Conservation (phyloP, 208 protist species). For the Trypanosoma avium region DNA sequence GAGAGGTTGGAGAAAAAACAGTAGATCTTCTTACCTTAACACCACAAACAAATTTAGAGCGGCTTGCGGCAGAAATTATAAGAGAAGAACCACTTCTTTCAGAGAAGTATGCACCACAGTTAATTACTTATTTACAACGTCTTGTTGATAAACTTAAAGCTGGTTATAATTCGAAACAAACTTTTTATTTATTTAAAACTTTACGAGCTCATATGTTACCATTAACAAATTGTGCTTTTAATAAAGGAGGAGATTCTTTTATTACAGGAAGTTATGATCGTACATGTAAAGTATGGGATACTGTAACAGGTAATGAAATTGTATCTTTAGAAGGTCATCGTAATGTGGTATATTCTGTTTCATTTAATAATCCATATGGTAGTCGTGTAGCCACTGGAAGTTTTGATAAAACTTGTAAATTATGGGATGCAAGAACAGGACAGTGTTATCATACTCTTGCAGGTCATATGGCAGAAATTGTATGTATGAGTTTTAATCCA, state of each 20-base stretch:
- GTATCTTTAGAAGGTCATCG: slow-evolving; percentile 94
- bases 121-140: slow-evolving; percentile 82
- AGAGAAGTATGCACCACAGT: slow-evolving; percentile 65
- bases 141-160: slow-evolving; percentile 86
- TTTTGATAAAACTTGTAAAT: slow-evolving; percentile 96
- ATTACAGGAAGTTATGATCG: slow-evolving; percentile 96
- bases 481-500: slow-evolving; percentile 95
- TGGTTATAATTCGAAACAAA: slow-evolving; percentile 69
- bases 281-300: slow-evolving; percentile 96
- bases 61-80: slow-evolving; percentile 82
- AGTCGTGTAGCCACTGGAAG: slow-evolving; percentile 94
- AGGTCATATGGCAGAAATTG: slow-evolving; percentile 95
- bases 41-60: slow-evolving; percentile 82
- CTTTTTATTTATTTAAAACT: slow-evolving; percentile 94
- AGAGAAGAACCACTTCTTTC: slow-evolving; percentile 89
- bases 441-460: slow-evolving; percentile 89
- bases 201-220: slow-evolving; percentile 95
- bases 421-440: slow-evolving; percentile 92
- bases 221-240: slow-evolving; percentile 97
- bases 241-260: slow-evolving; percentile 94
- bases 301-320: slow-evolving; percentile 90
- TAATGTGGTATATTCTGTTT: slow-evolving; percentile 95
- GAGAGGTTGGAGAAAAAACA: slow-evolving; percentile 80
- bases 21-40: slow-evolving; percentile 92
- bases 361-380: slow-evolving; percentile 96